These are phyloP conservation scores for Larix kaempferi DNA, from an alignment of 75 land plant species.

Conservation along the genomic window DNA sequence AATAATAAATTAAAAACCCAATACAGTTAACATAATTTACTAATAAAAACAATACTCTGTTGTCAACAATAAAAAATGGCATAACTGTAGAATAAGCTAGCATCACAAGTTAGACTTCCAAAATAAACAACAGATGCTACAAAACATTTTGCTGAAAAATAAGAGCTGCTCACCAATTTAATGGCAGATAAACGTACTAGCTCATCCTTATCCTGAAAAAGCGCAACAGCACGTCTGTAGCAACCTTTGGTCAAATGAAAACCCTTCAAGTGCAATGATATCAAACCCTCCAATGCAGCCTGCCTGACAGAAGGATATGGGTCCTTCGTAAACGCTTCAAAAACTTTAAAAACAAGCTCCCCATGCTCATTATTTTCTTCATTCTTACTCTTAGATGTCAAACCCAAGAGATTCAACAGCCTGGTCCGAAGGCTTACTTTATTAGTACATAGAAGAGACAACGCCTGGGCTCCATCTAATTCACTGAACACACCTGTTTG, in stretches of 20 bases:
- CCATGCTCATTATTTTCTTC: background rate
- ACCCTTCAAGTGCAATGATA: slow-evolving; percentile 14
- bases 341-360: slow-evolving; percentile 1
- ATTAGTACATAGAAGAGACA: slow-evolving; percentile 9
- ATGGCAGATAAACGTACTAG: slow-evolving; percentile 52
- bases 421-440: background rate
- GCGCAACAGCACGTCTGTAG: slow-evolving; percentile 48
- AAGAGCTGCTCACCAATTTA: slow-evolving; percentile 41
- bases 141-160: background rate
- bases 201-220: slow-evolving; percentile 52
- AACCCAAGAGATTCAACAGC: background rate
- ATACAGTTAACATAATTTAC: background rate
- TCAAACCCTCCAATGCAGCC: slow-evolving; percentile 50
- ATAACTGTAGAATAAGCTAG: too few species aligned
- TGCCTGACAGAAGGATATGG: slow-evolving; percentile 59
- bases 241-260: slow-evolving; percentile 30
- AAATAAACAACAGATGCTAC: background rate
- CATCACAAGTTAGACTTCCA: too few species aligned
- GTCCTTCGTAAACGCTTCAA: slow-evolving; percentile 52
- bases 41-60: background rate
- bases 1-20: background rate
- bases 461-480: background rate
- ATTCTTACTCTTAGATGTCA: background rate
- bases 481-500: background rate
- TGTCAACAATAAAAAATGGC: background rate